A percentile compares a stretch with the other conserved stretches of the same genome.
Evolutionary conservation across 2,329 filamentous ascomycete genomes (phyloP).

Genomic region (Colletotrichum sublineola): DNA sequence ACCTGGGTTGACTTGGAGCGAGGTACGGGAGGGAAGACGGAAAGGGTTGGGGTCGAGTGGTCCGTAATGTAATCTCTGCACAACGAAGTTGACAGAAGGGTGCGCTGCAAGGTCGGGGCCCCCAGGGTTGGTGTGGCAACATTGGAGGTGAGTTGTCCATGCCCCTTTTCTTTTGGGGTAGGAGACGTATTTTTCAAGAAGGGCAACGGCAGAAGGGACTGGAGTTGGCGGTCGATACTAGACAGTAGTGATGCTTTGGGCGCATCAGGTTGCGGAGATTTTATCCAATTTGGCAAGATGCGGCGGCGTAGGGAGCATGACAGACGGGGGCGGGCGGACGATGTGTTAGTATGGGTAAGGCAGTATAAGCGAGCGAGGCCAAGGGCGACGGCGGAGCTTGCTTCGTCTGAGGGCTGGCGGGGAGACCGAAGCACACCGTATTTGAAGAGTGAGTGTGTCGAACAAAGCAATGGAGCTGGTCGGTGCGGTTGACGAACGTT

Average conservation of each 20-base stretch:
- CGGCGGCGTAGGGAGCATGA: constrained; percentile 9
- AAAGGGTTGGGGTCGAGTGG: not conserved
- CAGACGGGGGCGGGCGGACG: not conserved
- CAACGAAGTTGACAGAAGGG: not conserved
- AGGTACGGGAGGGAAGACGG: not conserved
- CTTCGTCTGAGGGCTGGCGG: constrained; percentile 18
- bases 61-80: not conserved
- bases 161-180: not conserved
- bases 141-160: not conserved
- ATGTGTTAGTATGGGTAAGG: not conserved
- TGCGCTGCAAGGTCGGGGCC: not conserved
- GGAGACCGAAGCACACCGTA: not conserved
- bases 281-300: constrained; percentile 20
- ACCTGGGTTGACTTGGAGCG: not conserved
- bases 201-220: not conserved
- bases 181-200: not conserved
- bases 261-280: constrained; percentile 36
- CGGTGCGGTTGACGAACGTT: constrained; percentile 36
- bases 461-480: constrained; percentile 33
- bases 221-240: not conserved
- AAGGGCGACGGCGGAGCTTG: constrained; percentile 12
- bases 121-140: not conserved
- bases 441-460: constrained; percentile 3
- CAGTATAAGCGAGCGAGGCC: not conserved
- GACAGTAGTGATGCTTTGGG: constrained; percentile 6